A percentile compares a stretch with the other conserved stretches of the same genome.
Evolutionary conservation across 2,329 filamentous ascomycete species (phyloP).

Genomic region (Clonostachys solani): DNA sequence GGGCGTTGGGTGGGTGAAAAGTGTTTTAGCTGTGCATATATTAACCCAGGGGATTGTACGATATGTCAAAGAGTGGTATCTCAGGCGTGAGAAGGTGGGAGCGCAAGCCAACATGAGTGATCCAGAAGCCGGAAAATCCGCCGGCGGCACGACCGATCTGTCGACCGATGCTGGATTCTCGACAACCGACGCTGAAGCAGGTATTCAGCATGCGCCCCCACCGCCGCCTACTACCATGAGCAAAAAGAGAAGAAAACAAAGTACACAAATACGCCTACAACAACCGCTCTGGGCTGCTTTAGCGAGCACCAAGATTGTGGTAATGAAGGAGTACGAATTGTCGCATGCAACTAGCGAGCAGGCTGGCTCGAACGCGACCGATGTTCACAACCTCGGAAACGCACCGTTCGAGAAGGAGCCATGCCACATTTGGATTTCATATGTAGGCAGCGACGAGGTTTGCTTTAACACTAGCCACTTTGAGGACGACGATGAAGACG

Average conservation of each 20-base stretch:
- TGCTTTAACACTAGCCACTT: conserved; percentile 72
- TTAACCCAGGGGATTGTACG: conserved; percentile 68
- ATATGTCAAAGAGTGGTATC: conserved; percentile 66
- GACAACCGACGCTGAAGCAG: conserved; percentile 47
- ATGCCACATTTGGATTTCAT: conserved; percentile 75
- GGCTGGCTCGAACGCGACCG: conserved; percentile 68
- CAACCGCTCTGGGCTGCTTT: conserved; percentile 93
- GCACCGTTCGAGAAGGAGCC: conserved; percentile 67
- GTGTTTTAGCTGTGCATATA: conserved; percentile 69
- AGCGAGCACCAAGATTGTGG: conserved; percentile 93
- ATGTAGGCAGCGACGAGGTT: conserved; percentile 73
- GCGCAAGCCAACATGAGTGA: conserved; percentile 45
- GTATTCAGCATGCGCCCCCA: conserved; percentile 21
- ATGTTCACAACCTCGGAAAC: conserved; percentile 73
- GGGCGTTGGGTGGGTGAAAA: conserved; percentile 63
- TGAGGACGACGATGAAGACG: conserved; percentile 29
- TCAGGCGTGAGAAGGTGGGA: conserved; percentile 54
- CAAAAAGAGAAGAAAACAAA: conserved; percentile 88
- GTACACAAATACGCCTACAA: conserved; percentile 82
- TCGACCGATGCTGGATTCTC: conserved; percentile 34
- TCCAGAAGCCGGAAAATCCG: conserved; percentile 57
- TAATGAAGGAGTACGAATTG: conserved; percentile 86
- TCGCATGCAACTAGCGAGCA: conserved; percentile 73
- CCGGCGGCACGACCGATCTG: conserved; percentile 17
- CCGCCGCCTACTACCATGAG: conserved; percentile 42